Base-by-base conservation (phyloP, 192 early-diverging fungal species). In the Coemansia sp. region DNA sequence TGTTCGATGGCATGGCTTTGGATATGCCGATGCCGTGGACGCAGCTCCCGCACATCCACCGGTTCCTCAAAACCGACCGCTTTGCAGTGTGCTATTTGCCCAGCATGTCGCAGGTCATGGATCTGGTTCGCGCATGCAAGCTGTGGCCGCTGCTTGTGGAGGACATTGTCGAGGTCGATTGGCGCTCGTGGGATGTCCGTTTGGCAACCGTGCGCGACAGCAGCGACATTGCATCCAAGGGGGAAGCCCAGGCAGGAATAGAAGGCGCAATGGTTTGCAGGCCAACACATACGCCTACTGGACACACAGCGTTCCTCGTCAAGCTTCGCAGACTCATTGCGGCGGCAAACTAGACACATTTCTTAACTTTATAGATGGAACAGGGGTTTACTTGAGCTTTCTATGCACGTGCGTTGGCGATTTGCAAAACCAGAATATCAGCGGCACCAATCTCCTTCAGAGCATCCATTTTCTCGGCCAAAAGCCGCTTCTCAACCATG, bases 401-500 rank as follows among this genome's bases (percentile, higher is more conserved):
- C 38, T 86, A 93, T 26, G 89, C 90, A n/a, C 93, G 81, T 35
- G 90, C 90, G 71, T 94, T 94, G 69, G 79, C 86, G 61, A 93
- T 90, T 44, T 86, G 81, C 69, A 93, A 84, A 15, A 99, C 88
- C 53, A 99, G 69, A 46, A 99, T 96, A 77, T 99, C 97, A 6
- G 83, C 88, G 5, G 96, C 97, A 33, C 96, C 96, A 61, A 94
- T 85, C 15, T 84, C 88, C 73, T 90, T 87, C 64, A 99, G 80
- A 53, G 85, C 69, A 68, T 99, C 97, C 97, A 99, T 99, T 20
- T 92, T 89, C 45, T 94, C 88, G 2, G 89, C 95, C 16, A 90
- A 78, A 26, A 87, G 52, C 44, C 87, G 85, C 80, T 93, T 94
- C 41, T 85, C 76, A 30, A 99, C 88, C 97, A 99, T 98, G 48